Evolutionary conservation across 2,329 filamentous ascomycete genomes (phyloP).

Genomic region (Plenodomus lindquistii): DNA sequence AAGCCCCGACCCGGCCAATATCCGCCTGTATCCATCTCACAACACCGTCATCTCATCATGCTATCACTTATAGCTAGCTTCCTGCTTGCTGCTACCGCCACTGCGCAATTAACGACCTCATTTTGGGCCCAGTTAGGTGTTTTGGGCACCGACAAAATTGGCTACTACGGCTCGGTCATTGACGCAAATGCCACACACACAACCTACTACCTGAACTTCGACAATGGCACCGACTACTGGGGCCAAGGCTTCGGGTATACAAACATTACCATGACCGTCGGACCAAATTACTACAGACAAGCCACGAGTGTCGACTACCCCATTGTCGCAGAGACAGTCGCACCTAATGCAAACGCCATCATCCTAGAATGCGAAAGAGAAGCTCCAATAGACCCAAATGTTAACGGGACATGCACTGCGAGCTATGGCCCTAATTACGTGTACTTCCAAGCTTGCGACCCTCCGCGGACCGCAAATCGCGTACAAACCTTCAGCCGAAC

Average conservation of each 20-base stretch:
- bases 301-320: not conserved
- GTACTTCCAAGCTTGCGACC: not conserved
- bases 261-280: not conserved
- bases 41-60: too few relatives aligned
- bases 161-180: constrained; percentile 4
- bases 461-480: not conserved
- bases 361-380: not conserved
- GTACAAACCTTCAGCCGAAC: not conserved
- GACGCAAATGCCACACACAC: not conserved
- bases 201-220: not conserved
- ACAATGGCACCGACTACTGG: constrained; percentile 2
- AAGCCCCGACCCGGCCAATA: too few relatives aligned
- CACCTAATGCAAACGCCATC: not conserved
- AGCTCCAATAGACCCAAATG: not conserved
- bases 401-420: not conserved
- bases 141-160: constrained; percentile 5
- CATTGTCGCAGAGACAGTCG: not conserved
- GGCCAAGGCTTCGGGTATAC: not conserved
- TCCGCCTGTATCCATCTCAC: not conserved
- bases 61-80: not conserved
- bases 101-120: constrained; percentile 5
- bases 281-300: not conserved
- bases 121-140: not conserved
- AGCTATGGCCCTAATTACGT: not conserved
- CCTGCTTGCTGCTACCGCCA: not conserved